Conservation (phyloP, 805 yeast species). For the Candida broadrunensis region DNA sequence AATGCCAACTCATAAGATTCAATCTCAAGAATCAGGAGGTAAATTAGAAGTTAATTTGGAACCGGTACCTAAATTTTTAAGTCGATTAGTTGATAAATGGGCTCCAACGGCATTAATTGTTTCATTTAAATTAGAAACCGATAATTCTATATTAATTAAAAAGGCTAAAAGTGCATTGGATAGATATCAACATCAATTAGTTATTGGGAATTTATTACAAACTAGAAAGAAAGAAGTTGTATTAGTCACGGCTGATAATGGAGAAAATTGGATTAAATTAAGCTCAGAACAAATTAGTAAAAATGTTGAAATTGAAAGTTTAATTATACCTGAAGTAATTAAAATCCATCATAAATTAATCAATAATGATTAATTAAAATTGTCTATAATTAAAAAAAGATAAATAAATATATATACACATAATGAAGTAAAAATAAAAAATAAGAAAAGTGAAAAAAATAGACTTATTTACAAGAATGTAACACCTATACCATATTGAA, state of each 20-base stretch:
- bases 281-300: conserved; percentile 34
- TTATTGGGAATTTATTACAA: conserved; percentile 89
- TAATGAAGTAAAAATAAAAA: not conserved
- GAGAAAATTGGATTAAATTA: conserved; percentile 50
- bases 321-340: conserved; percentile 77
- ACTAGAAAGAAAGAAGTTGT: conserved; percentile 86
- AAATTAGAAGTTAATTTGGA: conserved; percentile 82
- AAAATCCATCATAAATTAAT: conserved; percentile 66
- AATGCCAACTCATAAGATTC: conserved; percentile 93
- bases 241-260: conserved; percentile 54
- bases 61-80: conserved; percentile 93
- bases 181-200: conserved; percentile 88
- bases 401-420: too few species aligned
- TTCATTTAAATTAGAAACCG: conserved; percentile 93
- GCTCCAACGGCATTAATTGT: conserved; percentile 94
- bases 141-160: conserved; percentile 58
- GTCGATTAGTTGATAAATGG: conserved; percentile 88
- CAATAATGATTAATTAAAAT: conserved; percentile 6
- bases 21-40: conserved; percentile 61
- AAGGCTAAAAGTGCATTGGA: conserved; percentile 79
- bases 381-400: not conserved
- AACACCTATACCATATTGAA: conserved; percentile 60
- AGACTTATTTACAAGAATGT: conserved; percentile 42
- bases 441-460: too few species aligned
- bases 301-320: conserved; percentile 66